A percentile compares a stretch with the other conserved stretches of the same genome.
Evolutionary conservation across 176 grass and related monocot species (phyloP).

Genomic region (Miscanthus lutarioriparius): DNA sequence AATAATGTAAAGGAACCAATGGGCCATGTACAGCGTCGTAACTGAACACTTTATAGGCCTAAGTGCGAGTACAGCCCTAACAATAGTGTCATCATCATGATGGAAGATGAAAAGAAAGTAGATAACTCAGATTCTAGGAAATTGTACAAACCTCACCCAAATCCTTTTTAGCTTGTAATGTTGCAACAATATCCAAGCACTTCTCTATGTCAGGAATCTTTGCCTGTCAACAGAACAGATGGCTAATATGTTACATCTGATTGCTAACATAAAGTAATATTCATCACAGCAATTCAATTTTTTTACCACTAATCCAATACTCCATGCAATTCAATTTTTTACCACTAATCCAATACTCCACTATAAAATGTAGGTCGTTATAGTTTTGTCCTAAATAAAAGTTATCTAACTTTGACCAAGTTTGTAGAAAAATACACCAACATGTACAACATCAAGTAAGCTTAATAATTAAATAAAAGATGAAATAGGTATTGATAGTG

Average conservation of each 20-base stretch:
- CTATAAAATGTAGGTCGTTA: not conserved
- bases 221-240: conserved; percentile 58
- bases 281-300: not conserved
- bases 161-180: conserved; percentile 71
- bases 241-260: conserved; percentile 8
- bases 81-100: not conserved
- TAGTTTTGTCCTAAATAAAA: not conserved
- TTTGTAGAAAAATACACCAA: not conserved
- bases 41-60: not conserved
- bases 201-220: conserved; percentile 99
- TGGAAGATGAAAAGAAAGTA: not conserved
- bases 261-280: not conserved
- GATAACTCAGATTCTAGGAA: not conserved
- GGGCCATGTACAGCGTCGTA: not conserved
- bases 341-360: not conserved
- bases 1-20: not conserved
- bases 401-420: not conserved
- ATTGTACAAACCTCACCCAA: conserved; percentile 75
- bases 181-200: conserved; percentile 82
- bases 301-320: not conserved
- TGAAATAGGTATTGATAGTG: not conserved
- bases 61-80: not conserved
- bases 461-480: not conserved
- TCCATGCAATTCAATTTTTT: not conserved
- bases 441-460: not conserved